Base-by-base conservation (phyloP, 2,329 filamentous ascomycete species). In the Arthrobotrys iridis region DNA sequence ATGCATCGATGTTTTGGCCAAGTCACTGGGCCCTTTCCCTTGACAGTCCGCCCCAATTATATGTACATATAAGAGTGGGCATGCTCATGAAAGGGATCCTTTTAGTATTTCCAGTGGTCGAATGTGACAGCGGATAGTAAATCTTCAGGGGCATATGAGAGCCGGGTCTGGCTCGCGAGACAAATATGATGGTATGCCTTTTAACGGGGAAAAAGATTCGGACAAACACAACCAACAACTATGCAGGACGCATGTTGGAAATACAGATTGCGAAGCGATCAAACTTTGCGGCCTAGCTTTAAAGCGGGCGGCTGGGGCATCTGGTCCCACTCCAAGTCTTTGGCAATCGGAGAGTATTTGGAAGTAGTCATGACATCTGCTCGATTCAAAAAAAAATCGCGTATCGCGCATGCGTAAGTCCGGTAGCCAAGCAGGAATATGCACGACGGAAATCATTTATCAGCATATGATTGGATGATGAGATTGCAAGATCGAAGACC, bases 341-440 rank as follows among this genome's bases (percentile, higher is more conserved):
- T 33, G 2, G 30, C 58, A 13, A 57, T 41, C 57, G 66, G 58
- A 71, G 58, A 63, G 58, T 48, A 24, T 37, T 30, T 35, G 30
- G 35, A 30, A 55, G 50, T 55, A 30, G 30, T n/a, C 28, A 65
- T 60, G 62, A 65, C 67, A 64, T 66, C 52, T 65, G 68, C 57
- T 64, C 66, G 71, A 75, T 75, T 62, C 63, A 68, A 45, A 40
- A 37, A 30, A 68, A 75, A 55, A 55, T 68, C 71, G 63, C 63
- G 63, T 75, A 67, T 67, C 71, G 55, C 59, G 48, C 37, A 46
- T 63, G 55, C 59, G 48, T 28, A 46, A 58, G 43, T 55, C 30
- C 22, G 52, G 55, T 8, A 13, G 63, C 62, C 70, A 55, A 66
- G 62, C 24, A 46, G 5, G 15, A 59, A 40, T 58, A 35, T 57